Evolutionary conservation across 1,284 basidiomycete species (phyloP), one percentile per base, ranked within the genome.

Genomic region (Ganoderma resinaceum): DNA sequence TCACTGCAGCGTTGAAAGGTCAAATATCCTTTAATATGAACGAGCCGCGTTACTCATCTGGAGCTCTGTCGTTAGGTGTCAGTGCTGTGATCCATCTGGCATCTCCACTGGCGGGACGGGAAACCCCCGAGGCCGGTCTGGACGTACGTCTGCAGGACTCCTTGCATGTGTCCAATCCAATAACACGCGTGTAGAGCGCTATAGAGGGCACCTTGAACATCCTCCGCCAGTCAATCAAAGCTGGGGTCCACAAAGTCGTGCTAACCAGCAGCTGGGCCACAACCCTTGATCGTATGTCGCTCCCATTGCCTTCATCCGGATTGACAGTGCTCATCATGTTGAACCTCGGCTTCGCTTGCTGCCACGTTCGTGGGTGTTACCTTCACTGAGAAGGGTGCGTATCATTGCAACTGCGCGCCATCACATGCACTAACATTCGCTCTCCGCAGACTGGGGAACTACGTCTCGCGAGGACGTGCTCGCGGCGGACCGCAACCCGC

Each of bases 171-270:
- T 53, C 52, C n/a, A 31, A 53, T 1, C 52, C 31, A 18, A 31
- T 53, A 18, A 31, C 52, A 31, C 52, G 16, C 14, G 1, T 31
- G 26, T 29, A 53, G 77, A 69, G 69, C 18, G 73, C 78, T 3
- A 66, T 79, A 20, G 72, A 76, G 16, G 78, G 78, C 12, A 77
- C 74, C 2, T 58, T 76, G 26, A 78, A 79, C 61, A 65, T 80
- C 29, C 64, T 80, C 1, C 74, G 72, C n/a, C 76, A 79, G 59
- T 75, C 75, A 14, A 70, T 78, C 49, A 67, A 73, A 31, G 75
- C 74, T 1, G 79, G 79, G 0, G 74, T 80, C 38, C 70, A 70
- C 61, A 77, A 76, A n/a, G 74, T 79, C 61, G 73, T 74, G 14
- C 58, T 74, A 26, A 72, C 71, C 12, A 78, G 78, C 69, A 78